Conservation (phyloP, 371 early-diverging fungal genomes). For the Mortierella sp. region DNA sequence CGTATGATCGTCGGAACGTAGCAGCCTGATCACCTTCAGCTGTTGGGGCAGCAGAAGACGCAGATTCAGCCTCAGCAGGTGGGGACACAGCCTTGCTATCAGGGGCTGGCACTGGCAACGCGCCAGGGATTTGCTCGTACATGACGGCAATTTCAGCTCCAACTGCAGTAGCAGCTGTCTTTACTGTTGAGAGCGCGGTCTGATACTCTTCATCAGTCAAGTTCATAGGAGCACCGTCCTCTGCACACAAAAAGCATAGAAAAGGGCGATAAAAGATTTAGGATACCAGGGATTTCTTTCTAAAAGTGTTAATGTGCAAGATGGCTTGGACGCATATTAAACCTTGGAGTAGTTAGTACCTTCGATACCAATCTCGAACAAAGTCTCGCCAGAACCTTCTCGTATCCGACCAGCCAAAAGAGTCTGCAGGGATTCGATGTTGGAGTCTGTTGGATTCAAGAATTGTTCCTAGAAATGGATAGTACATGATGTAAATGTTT, state of each 20-base stretch:
- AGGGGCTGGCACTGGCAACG: constrained; percentile 7
- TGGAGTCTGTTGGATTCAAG: constrained; percentile 59
- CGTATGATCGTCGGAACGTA: constrained; percentile 57
- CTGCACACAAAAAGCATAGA: constrained; percentile 42
- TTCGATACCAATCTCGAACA: constrained; percentile 84
- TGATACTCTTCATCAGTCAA: constrained; percentile 72
- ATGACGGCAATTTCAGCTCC: constrained; percentile 78
- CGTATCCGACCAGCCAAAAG: constrained; percentile 66
- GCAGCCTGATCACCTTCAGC: constrained; percentile 12
- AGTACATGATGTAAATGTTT: too few relatives aligned
- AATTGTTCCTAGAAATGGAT: constrained; percentile 51
- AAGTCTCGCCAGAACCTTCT: constrained; percentile 80
- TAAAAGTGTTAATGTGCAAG: too few relatives aligned
- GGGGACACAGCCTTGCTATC: too few relatives aligned
- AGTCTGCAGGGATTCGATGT: constrained; percentile 59
- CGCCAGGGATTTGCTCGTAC: constrained; percentile 58
- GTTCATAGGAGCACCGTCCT: constrained; percentile 80
- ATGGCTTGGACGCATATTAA: too few relatives aligned
- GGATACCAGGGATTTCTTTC: too few relatives aligned
- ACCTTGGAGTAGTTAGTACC: constrained; percentile 58
- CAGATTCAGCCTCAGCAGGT: too few relatives aligned
- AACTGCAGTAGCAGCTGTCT: constrained; percentile 59
- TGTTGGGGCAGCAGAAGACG: constrained; percentile 8
- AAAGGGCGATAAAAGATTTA: too few relatives aligned
- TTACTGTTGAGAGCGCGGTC: constrained; percentile 62